Evolutionary conservation across 2,329 filamentous ascomycete genomes (phyloP), one percentile per base, ranked within the genome.

Genomic region (Stagonosporopsis cucurbitacearum): DNA sequence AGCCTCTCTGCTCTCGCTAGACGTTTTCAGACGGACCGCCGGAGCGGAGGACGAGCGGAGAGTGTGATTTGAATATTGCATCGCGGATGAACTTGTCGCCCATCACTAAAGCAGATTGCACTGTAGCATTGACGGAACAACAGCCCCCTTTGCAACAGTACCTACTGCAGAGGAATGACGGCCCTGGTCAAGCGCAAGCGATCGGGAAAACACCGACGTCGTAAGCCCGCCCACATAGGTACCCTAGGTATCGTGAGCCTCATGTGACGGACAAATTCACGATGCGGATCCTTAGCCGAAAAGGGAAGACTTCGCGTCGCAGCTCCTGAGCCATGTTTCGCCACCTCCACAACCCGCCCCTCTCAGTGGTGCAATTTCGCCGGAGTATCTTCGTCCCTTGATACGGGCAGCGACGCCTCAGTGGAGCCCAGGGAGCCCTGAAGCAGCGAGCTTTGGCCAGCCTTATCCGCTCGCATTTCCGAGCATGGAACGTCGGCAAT

Each of bases 361-460:
- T 50, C 42, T 54, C 40, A 59, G 44, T 63, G 57, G 58, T 57
- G 58, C 57, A 54, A 52, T 47, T 58, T 57, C 37, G 50, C 58
- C 58, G 58, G 58, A 51, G 19, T 50, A 54, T 50, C 44, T 52
- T 50, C 42, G 35, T 45, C 47, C 55, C 62, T 57, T 46, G 56
- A 59, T 55, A 57, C 50, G 48, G 45, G 25, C 23, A n/a, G 32
- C 32, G 33, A 43, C 54, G 43, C 44, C 48, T 13, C 49, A 45
- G 54, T 37, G 35, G 33, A 35, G 13, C 32, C 25, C 25, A 5
- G 25, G 25, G 28, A 30, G 30, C 30, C 30, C 30, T 52, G 54
- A 48, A 57, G 54, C 48, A 48, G 32, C 20, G 37, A 48, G 54
- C 54, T 57, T 45, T 57, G 54, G 54, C 56, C 56, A 59, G 54